These are phyloP conservation scores for Aureobasidium leucospermi DNA, from an alignment of 2,329 filamentous ascomycete species.

Conservation along the genomic window DNA sequence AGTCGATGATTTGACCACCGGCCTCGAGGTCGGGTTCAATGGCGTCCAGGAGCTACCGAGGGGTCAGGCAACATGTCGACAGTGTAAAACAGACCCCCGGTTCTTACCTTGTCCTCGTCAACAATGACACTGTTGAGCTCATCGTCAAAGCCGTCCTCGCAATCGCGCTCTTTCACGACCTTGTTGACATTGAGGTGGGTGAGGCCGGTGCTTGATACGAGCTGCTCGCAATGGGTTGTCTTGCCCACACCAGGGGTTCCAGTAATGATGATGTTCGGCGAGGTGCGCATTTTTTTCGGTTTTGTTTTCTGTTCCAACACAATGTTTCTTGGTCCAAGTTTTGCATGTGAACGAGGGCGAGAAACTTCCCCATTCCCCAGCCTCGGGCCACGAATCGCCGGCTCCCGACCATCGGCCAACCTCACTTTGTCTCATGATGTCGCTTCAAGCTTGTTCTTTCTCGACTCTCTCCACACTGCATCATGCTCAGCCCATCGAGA, in stretches of 20 bases:
- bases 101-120: constrained; percentile 81
- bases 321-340: background rate
- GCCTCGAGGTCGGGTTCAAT: constrained; percentile 73
- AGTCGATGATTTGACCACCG: constrained; percentile 88
- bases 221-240: constrained; percentile 78
- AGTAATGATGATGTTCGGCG: constrained; percentile 88
- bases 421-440: no score
- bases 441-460: no score
- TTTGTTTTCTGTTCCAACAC: background rate
- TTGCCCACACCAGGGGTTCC: constrained; percentile 95
- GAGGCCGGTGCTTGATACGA: constrained; percentile 69
- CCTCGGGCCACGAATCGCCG: no score
- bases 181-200: constrained; percentile 84
- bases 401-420: background rate
- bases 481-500: no score
- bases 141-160: constrained; percentile 79
- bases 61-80: background rate
- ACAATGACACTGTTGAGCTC: constrained; percentile 85
- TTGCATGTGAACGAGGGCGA: constrained; percentile 1
- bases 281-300: constrained; percentile 32
- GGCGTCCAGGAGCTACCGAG: constrained; percentile 66
- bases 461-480: no score
- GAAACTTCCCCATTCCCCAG: background rate
- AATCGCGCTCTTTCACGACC: constrained; percentile 79
- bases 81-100: no score